These are phyloP conservation scores for Aspergillus nidulans DNA, from an alignment of 495 filamentous ascomycete genomes.

Conservation along the genomic window DNA sequence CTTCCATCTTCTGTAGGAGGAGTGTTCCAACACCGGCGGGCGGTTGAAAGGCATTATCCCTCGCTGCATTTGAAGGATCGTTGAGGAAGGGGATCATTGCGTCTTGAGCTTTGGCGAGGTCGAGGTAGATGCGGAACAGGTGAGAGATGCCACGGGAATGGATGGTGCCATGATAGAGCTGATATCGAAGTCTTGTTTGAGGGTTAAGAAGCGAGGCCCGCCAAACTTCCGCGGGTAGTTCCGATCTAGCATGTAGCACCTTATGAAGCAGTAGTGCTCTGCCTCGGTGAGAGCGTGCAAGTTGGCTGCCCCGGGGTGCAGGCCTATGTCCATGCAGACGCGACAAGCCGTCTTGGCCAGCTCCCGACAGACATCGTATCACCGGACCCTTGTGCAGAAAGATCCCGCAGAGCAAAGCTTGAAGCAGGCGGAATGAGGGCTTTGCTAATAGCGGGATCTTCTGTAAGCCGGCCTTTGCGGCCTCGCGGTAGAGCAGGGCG, in stretches of 20 bases:
- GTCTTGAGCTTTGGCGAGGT: conserved; percentile 21
- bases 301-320: neutral
- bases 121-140: conserved; percentile 15
- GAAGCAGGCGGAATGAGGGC: conserved; percentile 13
- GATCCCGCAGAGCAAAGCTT: conserved; percentile 16
- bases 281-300: conserved; percentile 2
- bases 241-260: conserved; percentile 24
- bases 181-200: conserved; percentile 5
- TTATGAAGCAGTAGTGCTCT: conserved; percentile 22
- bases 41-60: neutral
- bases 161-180: neutral
- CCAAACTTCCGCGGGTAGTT: conserved; percentile 21
- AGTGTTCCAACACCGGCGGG: neutral
- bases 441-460: conserved; percentile 12
- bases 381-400: conserved; percentile 23
- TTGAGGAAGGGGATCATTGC: conserved; percentile 10
- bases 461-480: conserved; percentile 16
- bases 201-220: conserved; percentile 1
- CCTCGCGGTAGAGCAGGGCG: conserved; percentile 11
- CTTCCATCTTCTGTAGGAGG: conserved; percentile 16
- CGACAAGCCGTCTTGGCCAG: conserved; percentile 20
- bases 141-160: neutral
- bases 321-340: conserved; percentile 16
- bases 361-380: conserved; percentile 14
- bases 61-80: neutral